Conservation (phyloP, 768 basidiomycete species). For the Phanerodontia chrysosporium region DNA sequence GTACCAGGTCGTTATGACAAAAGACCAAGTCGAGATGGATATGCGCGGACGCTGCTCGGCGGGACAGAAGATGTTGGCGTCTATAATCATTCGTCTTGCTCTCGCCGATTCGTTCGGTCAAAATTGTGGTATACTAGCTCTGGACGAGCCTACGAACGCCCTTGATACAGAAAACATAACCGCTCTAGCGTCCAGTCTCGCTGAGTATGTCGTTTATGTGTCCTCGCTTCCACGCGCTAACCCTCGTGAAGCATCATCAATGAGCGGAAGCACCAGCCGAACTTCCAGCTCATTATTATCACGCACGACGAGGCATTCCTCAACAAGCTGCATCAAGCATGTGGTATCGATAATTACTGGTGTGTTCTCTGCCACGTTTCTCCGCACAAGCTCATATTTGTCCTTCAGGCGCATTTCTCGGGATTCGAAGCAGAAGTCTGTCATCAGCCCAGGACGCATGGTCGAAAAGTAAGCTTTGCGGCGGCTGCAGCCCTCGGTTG, state of each 20-base stretch:
- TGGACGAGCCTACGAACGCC: slow-evolving; percentile 98
- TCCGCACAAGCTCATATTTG: background rate
- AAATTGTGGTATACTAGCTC: slow-evolving; percentile 94
- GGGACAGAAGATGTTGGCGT: slow-evolving; percentile 97
- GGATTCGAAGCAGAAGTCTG: slow-evolving; percentile 65
- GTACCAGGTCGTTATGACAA: slow-evolving; percentile 92
- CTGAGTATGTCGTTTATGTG: slow-evolving; percentile 61
- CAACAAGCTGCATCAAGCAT: slow-evolving; percentile 79
- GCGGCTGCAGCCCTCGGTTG: background rate
- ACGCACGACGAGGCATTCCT: slow-evolving; percentile 98
- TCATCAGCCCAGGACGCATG: slow-evolving; percentile 60
- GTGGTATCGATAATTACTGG: slow-evolving; percentile 97
- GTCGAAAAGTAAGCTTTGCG: slow-evolving; percentile 40
- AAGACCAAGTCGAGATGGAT: slow-evolving; percentile 99
- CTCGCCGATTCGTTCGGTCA: slow-evolving; percentile 96
- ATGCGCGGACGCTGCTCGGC: slow-evolving; percentile 99
- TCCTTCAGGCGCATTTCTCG: slow-evolving; percentile 65
- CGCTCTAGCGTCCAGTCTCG: slow-evolving; percentile 84
- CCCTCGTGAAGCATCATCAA: slow-evolving; percentile 72
- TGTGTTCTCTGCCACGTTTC: slow-evolving; percentile 21
- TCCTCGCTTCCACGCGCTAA: background rate
- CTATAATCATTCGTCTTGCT: slow-evolving; percentile 95
- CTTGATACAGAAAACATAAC: slow-evolving; percentile 95
- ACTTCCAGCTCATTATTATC: slow-evolving; percentile 95
- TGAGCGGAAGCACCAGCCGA: slow-evolving; percentile 81